Evolutionary conservation across 257 asterid genomes (phyloP).

Genomic region (Coffea eugenioides): DNA sequence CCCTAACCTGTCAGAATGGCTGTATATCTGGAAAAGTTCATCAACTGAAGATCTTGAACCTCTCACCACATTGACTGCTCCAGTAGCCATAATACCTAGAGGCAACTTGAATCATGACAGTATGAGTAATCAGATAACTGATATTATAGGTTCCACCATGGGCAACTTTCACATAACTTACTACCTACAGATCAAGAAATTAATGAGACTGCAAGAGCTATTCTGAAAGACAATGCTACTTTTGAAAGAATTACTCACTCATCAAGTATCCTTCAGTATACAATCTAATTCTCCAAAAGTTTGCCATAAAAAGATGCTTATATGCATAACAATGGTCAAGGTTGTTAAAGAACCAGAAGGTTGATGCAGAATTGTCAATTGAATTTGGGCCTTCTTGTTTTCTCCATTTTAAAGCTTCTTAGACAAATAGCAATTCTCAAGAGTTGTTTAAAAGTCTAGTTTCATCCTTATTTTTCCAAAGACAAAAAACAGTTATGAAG

Average conservation of each 20-base stretch:
- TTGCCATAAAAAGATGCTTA: no score
- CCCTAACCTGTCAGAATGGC: constrained; percentile 83
- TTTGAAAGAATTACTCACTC: no score
- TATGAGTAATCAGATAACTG: constrained; percentile 15
- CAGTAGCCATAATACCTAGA: constrained; percentile 89
- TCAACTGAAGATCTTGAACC: constrained; percentile 89
- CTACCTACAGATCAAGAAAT: not conserved
- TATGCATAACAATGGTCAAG: not conserved
- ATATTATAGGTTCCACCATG: not conserved
- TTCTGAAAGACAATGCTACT: not conserved
- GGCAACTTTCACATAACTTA: not conserved
- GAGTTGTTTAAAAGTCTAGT: not conserved
- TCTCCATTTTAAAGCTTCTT: not conserved
- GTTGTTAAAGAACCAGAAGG: not conserved
- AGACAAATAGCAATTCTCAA: not conserved
- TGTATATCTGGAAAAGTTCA: constrained; percentile 84
- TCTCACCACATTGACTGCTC: constrained; percentile 90
- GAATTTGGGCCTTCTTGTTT: not conserved
- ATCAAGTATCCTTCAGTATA: not conserved
- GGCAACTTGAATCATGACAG: constrained; percentile 21
- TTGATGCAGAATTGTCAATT: not conserved
- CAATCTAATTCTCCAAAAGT: not conserved
- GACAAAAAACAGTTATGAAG: not conserved
- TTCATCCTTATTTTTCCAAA: not conserved
- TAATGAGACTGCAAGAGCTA: not conserved